A percentile compares a stretch with the other conserved stretches of the same genome.
Conservation (phyloP, 2,329 filamentous ascomycete species). For the Trichoderma sp. region DNA sequence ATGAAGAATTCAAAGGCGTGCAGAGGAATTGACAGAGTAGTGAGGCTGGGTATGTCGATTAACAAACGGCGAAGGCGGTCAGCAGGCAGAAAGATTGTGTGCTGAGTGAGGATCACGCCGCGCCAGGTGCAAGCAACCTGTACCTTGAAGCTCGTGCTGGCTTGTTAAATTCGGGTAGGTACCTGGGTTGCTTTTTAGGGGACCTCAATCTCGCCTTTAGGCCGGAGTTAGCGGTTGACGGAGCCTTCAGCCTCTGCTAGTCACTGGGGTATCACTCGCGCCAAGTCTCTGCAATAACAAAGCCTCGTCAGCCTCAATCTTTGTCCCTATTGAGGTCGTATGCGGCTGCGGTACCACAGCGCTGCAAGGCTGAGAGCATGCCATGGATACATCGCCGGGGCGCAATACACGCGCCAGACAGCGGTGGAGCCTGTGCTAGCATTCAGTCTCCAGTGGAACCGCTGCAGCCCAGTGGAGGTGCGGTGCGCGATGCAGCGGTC, state of each 20-base stretch:
- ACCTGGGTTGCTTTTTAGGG: slow-evolving; percentile 8
- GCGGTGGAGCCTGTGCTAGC: slow-evolving; percentile 14
- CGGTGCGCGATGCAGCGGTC: slow-evolving; percentile 17
- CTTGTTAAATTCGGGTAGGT: background rate
- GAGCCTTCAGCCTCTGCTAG: background rate
- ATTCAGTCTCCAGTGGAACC: slow-evolving; percentile 18
- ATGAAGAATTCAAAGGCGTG: background rate
- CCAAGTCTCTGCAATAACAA: background rate
- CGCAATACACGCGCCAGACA: background rate
- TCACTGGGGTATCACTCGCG: background rate
- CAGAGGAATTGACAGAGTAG: background rate
- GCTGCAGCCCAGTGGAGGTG: slow-evolving; percentile 25
- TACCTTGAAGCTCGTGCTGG: background rate
- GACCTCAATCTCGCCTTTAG: slow-evolving; percentile 13
- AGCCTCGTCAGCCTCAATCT: slow-evolving; percentile 1
- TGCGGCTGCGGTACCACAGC: slow-evolving; percentile 5
- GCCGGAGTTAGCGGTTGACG: background rate
- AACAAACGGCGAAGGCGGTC: slow-evolving; percentile 22
- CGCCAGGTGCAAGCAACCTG: background rate
- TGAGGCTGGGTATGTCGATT: background rate
- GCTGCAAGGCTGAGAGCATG: slow-evolving; percentile 24
- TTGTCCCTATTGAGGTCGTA: background rate
- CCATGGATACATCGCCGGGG: background rate
- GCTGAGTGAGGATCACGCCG: slow-evolving; percentile 2
- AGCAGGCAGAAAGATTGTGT: slow-evolving; percentile 25